Evolutionary conservation across 1,284 basidiomycete genomes (phyloP), one percentile per base, ranked within the genome.

Genomic region (Pseudozyma tsukubaensis): DNA sequence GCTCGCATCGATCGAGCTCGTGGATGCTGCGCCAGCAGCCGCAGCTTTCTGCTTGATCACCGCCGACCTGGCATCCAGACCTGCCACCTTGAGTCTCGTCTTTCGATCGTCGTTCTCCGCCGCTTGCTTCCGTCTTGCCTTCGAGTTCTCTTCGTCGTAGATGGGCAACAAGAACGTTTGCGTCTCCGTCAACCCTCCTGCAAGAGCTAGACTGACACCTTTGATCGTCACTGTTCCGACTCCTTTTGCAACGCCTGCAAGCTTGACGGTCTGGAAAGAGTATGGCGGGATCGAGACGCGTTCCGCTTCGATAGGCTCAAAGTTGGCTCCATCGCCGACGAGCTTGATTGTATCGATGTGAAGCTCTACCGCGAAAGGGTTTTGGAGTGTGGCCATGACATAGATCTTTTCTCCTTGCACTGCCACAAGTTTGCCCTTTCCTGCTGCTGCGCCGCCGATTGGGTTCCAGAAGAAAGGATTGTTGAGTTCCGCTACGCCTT

Each of bases 321-420:
- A 92, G 3, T 87, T 84, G 9, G 91, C 90, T 0, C 97, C 97
- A 3, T 91, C 89, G 1, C 93, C 94, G 64, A 94, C 92, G 10
- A 98, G 86, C 11, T 90, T 89, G 35, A 98, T 82, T 69, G 89
- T 90, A 66, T 92, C 90, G 29, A 98, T 85, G 66, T 97, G 93
- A 11, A 99, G 87, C 65, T 94, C 92, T 83, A 98, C 94, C 1
- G 92, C 89, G 80, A 92, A 96, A 0, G 94, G 92, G 82, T 99
- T 99, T 65, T 90, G 89, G n/a, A 99, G 86, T 11, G 92, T 91
- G 34, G 97, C 88, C 32, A 91, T 88, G 71, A 97, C 89, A 75
- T 96, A 92, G 18, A 94, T 86, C 4, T 86, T 84, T 84, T 99
- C 96, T 71, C 92, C 91, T 81, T 93, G 92, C 2, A 96, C 92